Base-by-base conservation (phyloP, 257 asterid genomes). In the Voacanga thouarsii region DNA sequence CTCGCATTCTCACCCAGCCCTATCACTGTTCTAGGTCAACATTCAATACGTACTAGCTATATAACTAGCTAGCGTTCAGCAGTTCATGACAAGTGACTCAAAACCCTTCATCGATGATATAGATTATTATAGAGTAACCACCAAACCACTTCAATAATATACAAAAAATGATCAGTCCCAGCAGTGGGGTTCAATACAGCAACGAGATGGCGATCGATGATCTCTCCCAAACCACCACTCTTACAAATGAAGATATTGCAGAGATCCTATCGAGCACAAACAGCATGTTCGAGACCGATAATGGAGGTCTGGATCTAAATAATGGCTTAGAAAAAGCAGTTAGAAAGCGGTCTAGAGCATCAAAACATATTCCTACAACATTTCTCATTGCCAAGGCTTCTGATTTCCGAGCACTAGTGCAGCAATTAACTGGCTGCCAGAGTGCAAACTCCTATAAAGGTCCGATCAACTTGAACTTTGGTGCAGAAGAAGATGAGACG, bases 401-500 rank as follows among this genome's bases (percentile, higher is more conserved):
- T 21, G 82, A 81, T 65, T 84, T 84, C 41, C 83, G 87, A 30
- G 85, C 87, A 23, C 4, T 84, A 33, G 87, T 84, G 43, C 87
- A 92, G 37, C 89, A 90, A 37, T 88, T 87, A 24, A 92, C 97
- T 6, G 97, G 97, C 15, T 83, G 86, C 83, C 87, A 76, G 56
- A 82, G 86, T 10, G 68, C 84, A 0, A 44, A 67, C 12, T 80
- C 83, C 0, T 72, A 70, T 21, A 86, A 85, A 71, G 95, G 92
- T 73, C 92, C 97, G 18, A 81, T 92, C 76, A 92, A 83, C 81
- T 77, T 92, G 77, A 89, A 80, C 61, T 92, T 92, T 76, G 89
- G 87, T 30, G 2, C 53, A 15, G 69, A 61, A 0, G 81, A 72
- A n/a, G 68, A 77, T 21, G 71, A 71, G 3, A 5, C 6, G 61